phyloP scores from a whole-genome alignment of 2,329 filamentous ascomycete species.

The Proliferodiscus dingleyae region DNA sequence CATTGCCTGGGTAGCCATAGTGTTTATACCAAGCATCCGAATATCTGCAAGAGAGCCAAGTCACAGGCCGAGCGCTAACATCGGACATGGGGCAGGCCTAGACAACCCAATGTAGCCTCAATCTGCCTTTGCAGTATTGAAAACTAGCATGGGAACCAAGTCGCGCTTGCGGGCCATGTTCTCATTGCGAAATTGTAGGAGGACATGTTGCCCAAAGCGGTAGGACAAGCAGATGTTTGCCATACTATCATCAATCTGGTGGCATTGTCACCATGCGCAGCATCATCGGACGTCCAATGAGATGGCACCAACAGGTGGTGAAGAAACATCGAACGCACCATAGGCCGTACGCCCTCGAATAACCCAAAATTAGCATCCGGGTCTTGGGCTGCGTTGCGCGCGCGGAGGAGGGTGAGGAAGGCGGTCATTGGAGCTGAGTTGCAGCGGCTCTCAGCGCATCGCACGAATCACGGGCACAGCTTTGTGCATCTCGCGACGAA shows the following conservation, averaged over 20 bases:
- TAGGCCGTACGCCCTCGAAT: constrained; percentile 4
- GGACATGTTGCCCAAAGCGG: constrained; percentile 9
- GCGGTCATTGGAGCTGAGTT: constrained; percentile 12
- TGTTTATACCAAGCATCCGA: constrained; percentile 24
- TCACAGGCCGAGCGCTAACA: constrained; percentile 22
- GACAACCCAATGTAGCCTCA: constrained; percentile 7
- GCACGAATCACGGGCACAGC: constrained; percentile 9
- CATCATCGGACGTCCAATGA: constrained; percentile 14
- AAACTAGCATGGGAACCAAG: constrained; percentile 8
- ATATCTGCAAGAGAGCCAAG: constrained; percentile 11
- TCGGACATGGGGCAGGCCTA: constrained; percentile 12
- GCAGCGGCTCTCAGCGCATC: constrained; percentile 5
- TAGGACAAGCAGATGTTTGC: constrained; percentile 12
- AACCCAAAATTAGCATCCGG: constrained; percentile 21
- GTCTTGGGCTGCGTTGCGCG: constrained; percentile 16
- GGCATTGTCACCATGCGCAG: not conserved
- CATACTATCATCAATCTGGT: constrained; percentile 16
- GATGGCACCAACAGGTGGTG: not conserved
- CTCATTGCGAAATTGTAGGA: constrained; percentile 2
- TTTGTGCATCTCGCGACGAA: not conserved
- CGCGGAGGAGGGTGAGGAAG: constrained; percentile 11
- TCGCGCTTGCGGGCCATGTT: constrained; percentile 10
- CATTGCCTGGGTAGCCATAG: constrained; percentile 17
- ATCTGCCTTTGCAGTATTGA: constrained; percentile 12
- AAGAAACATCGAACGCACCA: constrained; percentile 11